A percentile compares a stretch with the other conserved stretches of the same genome.
Conservation (phyloP, 176 grass and related monocot genomes). For the Ampelocalamus luodianensis region DNA sequence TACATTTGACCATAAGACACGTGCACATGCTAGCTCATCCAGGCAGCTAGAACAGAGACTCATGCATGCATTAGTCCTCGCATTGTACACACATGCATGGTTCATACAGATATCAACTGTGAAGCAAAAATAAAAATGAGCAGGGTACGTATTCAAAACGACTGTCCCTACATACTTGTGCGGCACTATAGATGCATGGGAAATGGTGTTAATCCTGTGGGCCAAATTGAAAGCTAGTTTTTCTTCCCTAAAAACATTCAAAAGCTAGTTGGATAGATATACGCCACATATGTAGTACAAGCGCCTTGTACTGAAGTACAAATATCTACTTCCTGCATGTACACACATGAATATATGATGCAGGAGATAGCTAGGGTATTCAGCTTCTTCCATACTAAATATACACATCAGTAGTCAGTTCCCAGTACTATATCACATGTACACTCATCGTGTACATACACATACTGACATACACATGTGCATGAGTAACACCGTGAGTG, state of each 20-base stretch:
- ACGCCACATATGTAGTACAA: not conserved
- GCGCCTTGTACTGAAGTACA: not conserved
- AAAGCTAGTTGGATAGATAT: conserved; percentile 12
- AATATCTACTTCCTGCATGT: conserved; percentile 26
- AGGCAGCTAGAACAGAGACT: not conserved
- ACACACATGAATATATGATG: conserved; percentile 8
- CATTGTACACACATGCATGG: conserved; percentile 22
- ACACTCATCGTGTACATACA: conserved; percentile 19
- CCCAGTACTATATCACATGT: conserved; percentile 47
- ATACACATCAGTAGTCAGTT: not conserved
- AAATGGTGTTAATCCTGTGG: conserved; percentile 44
- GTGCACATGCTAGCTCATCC: conserved; percentile 33
- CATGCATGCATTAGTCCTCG: conserved; percentile 1
- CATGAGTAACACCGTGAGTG: conserved; percentile 8
- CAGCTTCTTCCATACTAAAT: not conserved
- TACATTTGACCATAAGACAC: conserved; percentile 25
- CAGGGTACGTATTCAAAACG: not conserved
- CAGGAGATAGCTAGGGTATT: conserved; percentile 21
- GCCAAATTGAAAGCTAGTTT: conserved; percentile 18
- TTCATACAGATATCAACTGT: not conserved
- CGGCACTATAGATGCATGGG: conserved; percentile 38
- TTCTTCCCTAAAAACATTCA: not conserved
- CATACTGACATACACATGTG: not conserved
- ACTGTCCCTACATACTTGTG: conserved; percentile 23
- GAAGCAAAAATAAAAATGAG: not conserved